Percentiles rank a stretch among this genome's conserved stretches.
Evolutionary conservation across 2,329 filamentous ascomycete genomes (phyloP).

Genomic region (Mycosphaerella sp.): DNA sequence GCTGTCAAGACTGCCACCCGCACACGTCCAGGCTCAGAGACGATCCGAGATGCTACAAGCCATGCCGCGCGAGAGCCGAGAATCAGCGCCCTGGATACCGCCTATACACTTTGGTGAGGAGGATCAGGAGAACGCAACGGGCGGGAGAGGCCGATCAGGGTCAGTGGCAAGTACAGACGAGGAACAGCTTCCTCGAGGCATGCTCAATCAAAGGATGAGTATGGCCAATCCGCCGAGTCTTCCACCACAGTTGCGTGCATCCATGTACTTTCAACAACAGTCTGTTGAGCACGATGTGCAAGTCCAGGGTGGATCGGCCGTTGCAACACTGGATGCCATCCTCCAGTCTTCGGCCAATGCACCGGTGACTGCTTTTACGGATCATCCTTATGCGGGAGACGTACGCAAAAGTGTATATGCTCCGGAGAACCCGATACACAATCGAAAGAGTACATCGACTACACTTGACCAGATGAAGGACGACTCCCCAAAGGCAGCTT

Average conservation of each 20-base stretch:
- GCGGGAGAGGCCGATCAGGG: neutral
- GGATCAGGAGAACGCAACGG: neutral
- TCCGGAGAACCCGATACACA: slow-evolving; percentile 20
- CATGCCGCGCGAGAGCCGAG: slow-evolving; percentile 45
- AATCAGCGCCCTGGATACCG: slow-evolving; percentile 46
- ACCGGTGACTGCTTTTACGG: slow-evolving; percentile 84
- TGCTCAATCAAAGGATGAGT: slow-evolving; percentile 33
- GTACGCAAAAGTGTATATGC: slow-evolving; percentile 72
- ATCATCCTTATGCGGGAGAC: slow-evolving; percentile 75
- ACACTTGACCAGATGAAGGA: slow-evolving; percentile 3
- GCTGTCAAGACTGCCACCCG: slow-evolving; percentile 66
- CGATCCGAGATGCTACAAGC: slow-evolving; percentile 63
- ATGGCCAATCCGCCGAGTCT: slow-evolving; percentile 46
- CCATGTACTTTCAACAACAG: slow-evolving; percentile 76
- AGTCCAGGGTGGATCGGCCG: slow-evolving; percentile 70
- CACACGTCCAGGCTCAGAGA: slow-evolving; percentile 59
- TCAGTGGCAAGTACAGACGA: slow-evolving; percentile 5
- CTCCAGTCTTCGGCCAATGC: slow-evolving; percentile 82
- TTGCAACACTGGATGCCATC: slow-evolving; percentile 83
- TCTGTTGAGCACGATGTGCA: slow-evolving; percentile 51
- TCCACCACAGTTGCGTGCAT: slow-evolving; percentile 83
- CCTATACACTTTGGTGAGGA: slow-evolving; percentile 24
- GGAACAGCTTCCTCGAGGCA: slow-evolving; percentile 15
- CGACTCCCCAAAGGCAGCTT: slow-evolving; percentile 9
- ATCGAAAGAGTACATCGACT: slow-evolving; percentile 19